A percentile compares a stretch with the other conserved stretches of the same genome.
These are phyloP conservation scores for Peterozyma toletana DNA, from an alignment of 805 yeast species.

Conservation along the genomic window DNA sequence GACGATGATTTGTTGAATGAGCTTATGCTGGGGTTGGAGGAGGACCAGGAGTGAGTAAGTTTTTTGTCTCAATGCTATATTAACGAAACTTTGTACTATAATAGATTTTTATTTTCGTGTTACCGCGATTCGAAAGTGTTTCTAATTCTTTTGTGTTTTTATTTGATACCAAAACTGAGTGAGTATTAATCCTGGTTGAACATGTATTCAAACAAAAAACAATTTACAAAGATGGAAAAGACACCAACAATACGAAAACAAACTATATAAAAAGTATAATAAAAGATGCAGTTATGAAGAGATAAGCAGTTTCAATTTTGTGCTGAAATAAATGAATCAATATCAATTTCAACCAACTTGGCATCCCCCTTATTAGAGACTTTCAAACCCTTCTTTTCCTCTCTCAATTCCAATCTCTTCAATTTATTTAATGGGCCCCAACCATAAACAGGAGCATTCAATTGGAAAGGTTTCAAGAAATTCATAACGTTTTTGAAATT, in stretches of 20 bases:
- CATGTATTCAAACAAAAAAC: too few relatives aligned
- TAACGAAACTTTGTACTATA: too few relatives aligned
- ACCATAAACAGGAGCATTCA: slow-evolving; percentile 65
- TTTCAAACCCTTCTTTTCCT: slow-evolving; percentile 34
- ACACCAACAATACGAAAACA: too few relatives aligned
- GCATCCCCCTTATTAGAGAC: slow-evolving; percentile 58
- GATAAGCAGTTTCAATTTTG: slow-evolving; percentile 26
- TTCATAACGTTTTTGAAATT: slow-evolving; percentile 51
- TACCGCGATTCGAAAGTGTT: too few relatives aligned
- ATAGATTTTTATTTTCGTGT: too few relatives aligned
- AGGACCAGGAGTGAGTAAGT: slow-evolving; percentile 1
- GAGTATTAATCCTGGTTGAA: too few relatives aligned
- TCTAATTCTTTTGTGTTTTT: too few relatives aligned
- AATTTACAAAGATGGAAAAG: too few relatives aligned
- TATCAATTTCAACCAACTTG: slow-evolving; percentile 63
- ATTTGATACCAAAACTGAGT: too few relatives aligned
- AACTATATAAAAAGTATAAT: too few relatives aligned
- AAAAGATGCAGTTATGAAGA: too few relatives aligned
- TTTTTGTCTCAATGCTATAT: too few relatives aligned
- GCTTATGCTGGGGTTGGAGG: slow-evolving; percentile 7
- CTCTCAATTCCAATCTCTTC: slow-evolving; percentile 51
- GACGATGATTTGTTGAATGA: slow-evolving; percentile 8
- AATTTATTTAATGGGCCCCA: slow-evolving; percentile 69
- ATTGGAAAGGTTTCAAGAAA: slow-evolving; percentile 65
- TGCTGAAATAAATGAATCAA: slow-evolving; percentile 59